A percentile compares a stretch with the other conserved stretches of the same genome.
phyloP scores from a whole-genome alignment of 345 rosid genomes.

The Hibiscus mutabilis region DNA sequence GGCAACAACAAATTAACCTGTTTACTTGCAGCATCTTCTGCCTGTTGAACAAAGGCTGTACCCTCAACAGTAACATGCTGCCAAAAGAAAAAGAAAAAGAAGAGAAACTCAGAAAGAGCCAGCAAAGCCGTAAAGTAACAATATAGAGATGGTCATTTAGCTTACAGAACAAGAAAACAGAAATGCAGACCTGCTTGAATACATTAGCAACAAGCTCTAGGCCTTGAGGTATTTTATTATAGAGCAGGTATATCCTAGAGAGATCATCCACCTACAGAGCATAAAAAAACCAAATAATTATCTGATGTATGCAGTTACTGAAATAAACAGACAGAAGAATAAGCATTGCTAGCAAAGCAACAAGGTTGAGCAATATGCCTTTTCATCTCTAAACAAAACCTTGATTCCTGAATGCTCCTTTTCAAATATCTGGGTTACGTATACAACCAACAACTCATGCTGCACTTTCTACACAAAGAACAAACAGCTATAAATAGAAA shows the following conservation, averaged over 20 bases:
- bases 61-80: conserved; percentile 94
- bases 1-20: conserved; percentile 34
- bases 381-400: conserved; percentile 77
- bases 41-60: conserved; percentile 76
- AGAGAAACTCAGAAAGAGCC: conserved; percentile 5
- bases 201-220: conserved; percentile 75
- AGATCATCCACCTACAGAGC: conserved; percentile 70
- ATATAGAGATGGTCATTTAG: not conserved
- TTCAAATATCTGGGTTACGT: conserved; percentile 63
- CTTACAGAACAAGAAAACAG: not conserved
- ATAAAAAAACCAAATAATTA: conserved; percentile 2
- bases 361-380: conserved; percentile 35
- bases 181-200: conserved; percentile 69
- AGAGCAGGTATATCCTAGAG: conserved; percentile 92
- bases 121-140: not conserved
- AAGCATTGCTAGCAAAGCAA: conserved; percentile 1
- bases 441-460: conserved; percentile 64
- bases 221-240: conserved; percentile 57
- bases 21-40: conserved; percentile 82
- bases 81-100: not conserved
- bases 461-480: conserved; percentile 67
- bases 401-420: conserved; percentile 88
- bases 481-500: conserved; percentile 4
- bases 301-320: not conserved
- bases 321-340: not conserved